Base-by-base conservation (phyloP, 352 stramenopile species). In the Ophiocytium majus region DNA sequence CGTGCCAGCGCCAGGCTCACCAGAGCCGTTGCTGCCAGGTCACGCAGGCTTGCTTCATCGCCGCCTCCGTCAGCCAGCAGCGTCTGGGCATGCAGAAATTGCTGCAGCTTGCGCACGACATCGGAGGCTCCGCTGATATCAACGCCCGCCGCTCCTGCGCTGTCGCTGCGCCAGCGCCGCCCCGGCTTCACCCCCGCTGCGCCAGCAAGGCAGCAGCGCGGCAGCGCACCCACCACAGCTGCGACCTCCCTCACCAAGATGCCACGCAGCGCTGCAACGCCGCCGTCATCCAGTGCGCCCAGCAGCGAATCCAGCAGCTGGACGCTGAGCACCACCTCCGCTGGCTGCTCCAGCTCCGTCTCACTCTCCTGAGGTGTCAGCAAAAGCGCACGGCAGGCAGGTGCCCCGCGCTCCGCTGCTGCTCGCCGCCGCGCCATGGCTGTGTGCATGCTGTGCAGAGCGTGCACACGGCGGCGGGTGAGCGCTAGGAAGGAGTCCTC, bases 1-100 rank as follows among this genome's bases (percentile, higher is more conserved):
- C 87, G 85, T 5, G 85, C 87, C n/a, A 50, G 33, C 10, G 80
- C 82, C 28, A 90, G 66, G 64, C 64, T 49, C 23, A 84, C 78
- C 36, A 90, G 83, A 9, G 85, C 81, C 23, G 82, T 78, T 34
- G 87, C 80, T 23, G 81, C 84, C n/a, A 63, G 32, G 0, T 36
- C 23, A 63, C 50, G 79, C 66, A 75, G 79, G 19, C 57, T 49
- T 0, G 23, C 0, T 35, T 71, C 43, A 50, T 57, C 10, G 14
- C 5, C 33, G 71, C 74, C 64, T 43, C 9, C 1, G 50, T 57
- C 49, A 10, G 63, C 78, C 32, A 34, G 10, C 43, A 84, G 76
- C 32, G 34, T 50, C n/a, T 80, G 76, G 5, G 14, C 83, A 64
- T 64, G 32, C 34, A 86, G 78, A 83, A 86, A 86, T 9, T 63